phyloP scores from a whole-genome alignment of 176 grass and related monocot genomes.

The barley (Hordeum vulgare) region DNA sequence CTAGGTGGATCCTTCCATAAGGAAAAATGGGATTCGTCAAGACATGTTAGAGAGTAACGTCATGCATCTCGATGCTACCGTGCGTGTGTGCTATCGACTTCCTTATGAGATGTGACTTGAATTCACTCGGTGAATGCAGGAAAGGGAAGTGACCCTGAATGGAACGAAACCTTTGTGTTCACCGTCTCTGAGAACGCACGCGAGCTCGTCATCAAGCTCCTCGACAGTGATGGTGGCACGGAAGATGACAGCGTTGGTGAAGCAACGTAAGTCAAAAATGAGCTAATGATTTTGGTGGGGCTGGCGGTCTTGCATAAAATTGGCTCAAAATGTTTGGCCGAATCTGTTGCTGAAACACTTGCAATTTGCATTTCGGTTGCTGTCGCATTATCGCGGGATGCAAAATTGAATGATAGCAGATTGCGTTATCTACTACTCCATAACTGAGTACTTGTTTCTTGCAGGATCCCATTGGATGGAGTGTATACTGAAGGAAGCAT shows the following conservation, averaged over 20 bases:
- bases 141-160: conserved; percentile 65
- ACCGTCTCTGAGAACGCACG: conserved; percentile 36
- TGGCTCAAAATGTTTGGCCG: background rate
- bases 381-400: background rate
- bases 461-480: conserved; percentile 53
- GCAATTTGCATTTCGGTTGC: background rate
- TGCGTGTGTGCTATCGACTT: background rate
- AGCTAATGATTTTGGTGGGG: too few relatives aligned
- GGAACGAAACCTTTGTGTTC: conserved; percentile 84
- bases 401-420: background rate
- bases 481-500: conserved; percentile 48
- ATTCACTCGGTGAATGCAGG: conserved; percentile 41
- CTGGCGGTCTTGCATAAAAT: background rate
- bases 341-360: background rate
- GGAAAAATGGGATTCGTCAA: background rate
- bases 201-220: conserved; percentile 66
- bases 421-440: background rate
- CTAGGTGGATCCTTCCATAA: background rate
- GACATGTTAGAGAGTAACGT: background rate
- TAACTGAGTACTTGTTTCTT: background rate
- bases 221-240: conserved; percentile 59
- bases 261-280: conserved; percentile 68
- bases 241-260: conserved; percentile 66
- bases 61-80: background rate
- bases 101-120: background rate